Conservation (phyloP, 129 eudicot species). For the Lonicera japonica region DNA sequence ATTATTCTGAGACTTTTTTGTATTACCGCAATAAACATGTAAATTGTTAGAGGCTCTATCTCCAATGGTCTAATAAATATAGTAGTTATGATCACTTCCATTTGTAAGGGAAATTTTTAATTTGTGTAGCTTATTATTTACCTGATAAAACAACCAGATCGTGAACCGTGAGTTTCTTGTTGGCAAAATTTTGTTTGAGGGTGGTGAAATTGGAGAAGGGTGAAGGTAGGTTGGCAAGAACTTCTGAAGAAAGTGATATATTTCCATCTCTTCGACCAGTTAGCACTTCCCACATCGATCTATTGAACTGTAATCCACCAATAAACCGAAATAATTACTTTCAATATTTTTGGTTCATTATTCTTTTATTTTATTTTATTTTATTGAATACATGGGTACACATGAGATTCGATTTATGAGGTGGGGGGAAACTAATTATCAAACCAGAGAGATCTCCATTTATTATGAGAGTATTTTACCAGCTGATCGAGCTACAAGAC, state of each 20-base stretch:
- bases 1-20: too few relatives aligned
- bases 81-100: not conserved
- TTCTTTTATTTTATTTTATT: too few relatives aligned
- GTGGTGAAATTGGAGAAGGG: constrained; percentile 42
- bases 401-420: too few relatives aligned
- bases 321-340: not conserved
- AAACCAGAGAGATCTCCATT: too few relatives aligned
- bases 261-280: constrained; percentile 67
- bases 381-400: too few relatives aligned
- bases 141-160: constrained; percentile 67
- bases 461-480: too few relatives aligned
- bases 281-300: constrained; percentile 44
- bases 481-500: too few relatives aligned
- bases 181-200: constrained; percentile 23
- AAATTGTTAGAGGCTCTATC: too few relatives aligned
- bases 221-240: constrained; percentile 37
- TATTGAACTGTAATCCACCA: constrained; percentile 26
- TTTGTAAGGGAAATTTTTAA: not conserved
- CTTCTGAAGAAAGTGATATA: constrained; percentile 40
- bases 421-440: too few relatives aligned
- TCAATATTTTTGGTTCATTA: too few relatives aligned
- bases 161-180: constrained; percentile 22
- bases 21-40: too few relatives aligned
- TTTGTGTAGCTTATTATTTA: not conserved
- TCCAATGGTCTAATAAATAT: too few relatives aligned